Evolutionary conservation across 2,329 filamentous ascomycete genomes (phyloP), one percentile per base, ranked within the genome.

Genomic region (Sphaceloma murrayae): DNA sequence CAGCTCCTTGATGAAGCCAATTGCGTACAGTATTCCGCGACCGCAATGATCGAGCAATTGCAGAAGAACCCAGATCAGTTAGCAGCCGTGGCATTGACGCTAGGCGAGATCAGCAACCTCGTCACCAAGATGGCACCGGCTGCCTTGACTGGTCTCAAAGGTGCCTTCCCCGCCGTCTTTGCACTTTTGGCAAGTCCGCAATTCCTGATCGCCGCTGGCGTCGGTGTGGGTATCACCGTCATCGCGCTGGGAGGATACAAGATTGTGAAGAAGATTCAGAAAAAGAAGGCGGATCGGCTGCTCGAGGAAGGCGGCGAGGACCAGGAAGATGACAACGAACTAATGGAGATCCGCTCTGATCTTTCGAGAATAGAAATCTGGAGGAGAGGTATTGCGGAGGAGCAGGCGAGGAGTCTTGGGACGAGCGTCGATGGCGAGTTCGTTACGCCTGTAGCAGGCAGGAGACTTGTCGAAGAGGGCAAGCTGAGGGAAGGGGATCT

Each of bases 201-300:
- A 58, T 98, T 98, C 59, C 75, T 95, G 51, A 94, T 98, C 55
- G 87, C 87, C 3, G 86, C 85, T 1, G 85, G 88, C 32, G 78
- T 94, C 10, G 85, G 84, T 1, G 79, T 94, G 0, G 91, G 91
- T 10, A 80, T 94, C n/a, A 96, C 91, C 0, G 80, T 96, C 6
- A 85, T 98, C 55, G 88, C 91, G 61, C 85, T 98, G 48, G 91
- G 91, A 44, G 89, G 91, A 4, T 96, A 86, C 75, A 96, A 94
- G 67, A 95, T 98, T 61, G 80, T 98, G 65, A 93, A 95, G 71
- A 81, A 79, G 54, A 85, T 96, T 52, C 68, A 70, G 55, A 67
- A 59, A 10, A 64, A 65, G 46, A 65, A 66, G 24, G 58, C 57
- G 7, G 59, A 62, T 19, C 55, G 56, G 18, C 50, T 45, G 3